Evolutionary conservation across 257 asterid genomes (phyloP).

Genomic region (Przewalskia tangutica): DNA sequence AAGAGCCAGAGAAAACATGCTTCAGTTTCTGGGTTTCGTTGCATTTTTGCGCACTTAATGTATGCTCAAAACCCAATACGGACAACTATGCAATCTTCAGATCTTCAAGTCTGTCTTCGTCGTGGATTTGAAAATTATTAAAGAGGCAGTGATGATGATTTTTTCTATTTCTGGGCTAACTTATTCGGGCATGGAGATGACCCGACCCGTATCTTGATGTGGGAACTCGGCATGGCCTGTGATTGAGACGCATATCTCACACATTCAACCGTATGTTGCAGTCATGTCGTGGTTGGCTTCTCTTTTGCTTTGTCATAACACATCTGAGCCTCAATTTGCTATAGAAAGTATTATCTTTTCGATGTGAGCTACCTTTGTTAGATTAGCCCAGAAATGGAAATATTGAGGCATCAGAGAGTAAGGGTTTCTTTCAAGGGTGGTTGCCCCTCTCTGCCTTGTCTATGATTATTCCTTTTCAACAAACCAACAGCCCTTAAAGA

Average conservation of each 20-base stretch:
- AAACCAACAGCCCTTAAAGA: no score
- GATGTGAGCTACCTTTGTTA: no score
- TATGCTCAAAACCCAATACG: no score
- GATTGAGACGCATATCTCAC: not conserved
- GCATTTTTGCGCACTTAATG: no score
- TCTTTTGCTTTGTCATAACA: not conserved
- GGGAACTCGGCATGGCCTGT: not conserved
- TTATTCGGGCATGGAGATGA: not conserved
- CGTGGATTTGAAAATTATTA: no score
- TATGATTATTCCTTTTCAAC: not conserved
- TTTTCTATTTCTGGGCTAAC: no score
- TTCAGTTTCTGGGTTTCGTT: no score
- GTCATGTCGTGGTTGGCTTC: not conserved
- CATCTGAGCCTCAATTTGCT: not conserved
- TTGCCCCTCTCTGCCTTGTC: conserved; percentile 37
- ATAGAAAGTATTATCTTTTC: not conserved
- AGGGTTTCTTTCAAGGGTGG: conserved; percentile 30
- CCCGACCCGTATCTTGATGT: conserved; percentile 15
- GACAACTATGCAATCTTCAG: no score
- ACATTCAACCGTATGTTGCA: conserved; percentile 16
- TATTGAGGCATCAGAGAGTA: not conserved
- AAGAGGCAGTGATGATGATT: no score
- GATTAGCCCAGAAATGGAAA: no score
- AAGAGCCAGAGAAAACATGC: no score
- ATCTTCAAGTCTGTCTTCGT: no score